Conservation (phyloP, 257 asterid species). For the Solanum arcanum region DNA sequence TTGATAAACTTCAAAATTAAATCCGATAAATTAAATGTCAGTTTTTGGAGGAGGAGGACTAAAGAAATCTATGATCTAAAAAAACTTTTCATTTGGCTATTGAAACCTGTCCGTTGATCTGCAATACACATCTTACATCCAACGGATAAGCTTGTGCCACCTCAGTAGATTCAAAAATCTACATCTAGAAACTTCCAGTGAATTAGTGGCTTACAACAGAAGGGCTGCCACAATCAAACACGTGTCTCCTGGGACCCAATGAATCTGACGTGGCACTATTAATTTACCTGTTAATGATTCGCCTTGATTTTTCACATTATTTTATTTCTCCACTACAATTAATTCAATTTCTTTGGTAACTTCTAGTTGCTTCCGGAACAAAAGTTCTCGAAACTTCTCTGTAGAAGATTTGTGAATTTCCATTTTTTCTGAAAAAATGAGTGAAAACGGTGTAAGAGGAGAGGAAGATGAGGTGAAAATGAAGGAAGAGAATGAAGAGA, state of each 20-base stretch:
- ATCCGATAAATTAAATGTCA: background rate
- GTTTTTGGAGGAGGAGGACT: background rate
- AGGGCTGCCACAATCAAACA: slow-evolving; percentile 11
- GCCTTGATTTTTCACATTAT: slow-evolving; percentile 1
- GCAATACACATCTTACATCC: background rate
- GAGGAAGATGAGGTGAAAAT: background rate
- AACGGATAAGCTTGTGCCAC: background rate
- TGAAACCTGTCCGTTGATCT: background rate
- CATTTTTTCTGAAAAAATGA: slow-evolving; percentile 16
- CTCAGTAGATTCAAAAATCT: background rate
- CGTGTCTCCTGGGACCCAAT: slow-evolving; percentile 27
- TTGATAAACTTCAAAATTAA: no score
- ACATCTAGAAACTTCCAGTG: slow-evolving; percentile 52
- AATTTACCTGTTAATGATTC: slow-evolving; percentile 44
- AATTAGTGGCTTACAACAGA: slow-evolving; percentile 5
- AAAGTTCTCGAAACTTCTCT: background rate
- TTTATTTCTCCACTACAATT: background rate
- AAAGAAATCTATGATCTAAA: background rate
- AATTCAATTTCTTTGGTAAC: background rate
- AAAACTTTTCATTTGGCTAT: background rate
- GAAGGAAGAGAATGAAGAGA: background rate
- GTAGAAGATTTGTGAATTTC: background rate
- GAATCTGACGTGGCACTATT: slow-evolving; percentile 42
- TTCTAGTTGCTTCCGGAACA: slow-evolving; percentile 2
- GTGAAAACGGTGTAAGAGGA: slow-evolving; percentile 8